Evolutionary conservation across 352 stramenopile species (phyloP).

Genomic region (Pythium dissimile): DNA sequence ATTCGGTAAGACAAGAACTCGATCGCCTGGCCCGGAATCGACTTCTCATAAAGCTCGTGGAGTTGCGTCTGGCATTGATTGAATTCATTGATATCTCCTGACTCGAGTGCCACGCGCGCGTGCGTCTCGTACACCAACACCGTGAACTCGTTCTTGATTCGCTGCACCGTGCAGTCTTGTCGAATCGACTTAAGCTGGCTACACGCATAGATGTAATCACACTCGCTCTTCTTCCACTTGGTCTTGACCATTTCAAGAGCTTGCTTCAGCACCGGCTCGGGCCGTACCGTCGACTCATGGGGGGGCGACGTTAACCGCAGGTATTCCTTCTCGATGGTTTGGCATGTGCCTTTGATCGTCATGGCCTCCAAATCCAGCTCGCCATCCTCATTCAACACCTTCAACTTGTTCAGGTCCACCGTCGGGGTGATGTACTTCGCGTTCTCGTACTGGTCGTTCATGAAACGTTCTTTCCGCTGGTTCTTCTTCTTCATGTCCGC

Average conservation of each 20-base stretch:
- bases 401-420: constrained; percentile 67
- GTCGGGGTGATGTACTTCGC: constrained; percentile 58
- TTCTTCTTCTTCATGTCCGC: constrained; percentile 67
- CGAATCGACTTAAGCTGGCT: constrained; percentile 99
- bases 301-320: constrained; percentile 96
- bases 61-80: constrained; percentile 94
- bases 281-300: constrained; percentile 93
- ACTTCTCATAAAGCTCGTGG: constrained; percentile 83
- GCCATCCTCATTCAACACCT: constrained; percentile 72
- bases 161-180: constrained; percentile 97
- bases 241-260: constrained; percentile 85
- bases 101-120: constrained; percentile 94
- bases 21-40: constrained; percentile 63
- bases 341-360: constrained; percentile 94
- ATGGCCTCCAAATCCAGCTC: constrained; percentile 85
- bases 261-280: constrained; percentile 88
- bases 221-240: constrained; percentile 83
- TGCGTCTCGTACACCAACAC: constrained; percentile 98
- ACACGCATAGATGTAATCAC: constrained; percentile 95
- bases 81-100: constrained; percentile 95
- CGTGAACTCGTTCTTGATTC: constrained; percentile 97
- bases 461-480: constrained; percentile 71
- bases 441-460: constrained; percentile 66
- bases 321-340: constrained; percentile 97
- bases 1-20: constrained; percentile 89